Evolutionary conservation across 352 stramenopile genomes (phyloP).

Genomic region (Blastocystis sp.): DNA sequence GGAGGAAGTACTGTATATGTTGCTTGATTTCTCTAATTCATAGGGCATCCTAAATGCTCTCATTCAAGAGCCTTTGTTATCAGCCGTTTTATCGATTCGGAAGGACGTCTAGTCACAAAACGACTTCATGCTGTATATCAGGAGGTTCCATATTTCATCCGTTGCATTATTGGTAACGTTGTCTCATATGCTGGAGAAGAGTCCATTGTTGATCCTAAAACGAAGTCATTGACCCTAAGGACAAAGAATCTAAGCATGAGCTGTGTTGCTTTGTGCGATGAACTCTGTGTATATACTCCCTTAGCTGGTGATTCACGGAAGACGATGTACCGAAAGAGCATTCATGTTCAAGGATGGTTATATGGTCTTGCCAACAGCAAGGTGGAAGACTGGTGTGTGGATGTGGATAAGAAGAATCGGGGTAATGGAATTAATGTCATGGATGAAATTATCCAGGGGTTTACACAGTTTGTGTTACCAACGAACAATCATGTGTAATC

Average conservation of each 20-base stretch:
- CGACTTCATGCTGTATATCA: conserved; percentile 53
- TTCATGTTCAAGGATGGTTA: conserved; percentile 35
- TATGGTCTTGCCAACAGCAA: background rate
- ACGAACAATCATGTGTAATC: too few species aligned
- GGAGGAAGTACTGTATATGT: conserved; percentile 53
- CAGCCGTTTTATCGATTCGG: conserved; percentile 27
- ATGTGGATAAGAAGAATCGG: conserved; percentile 19
- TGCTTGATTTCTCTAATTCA: background rate
- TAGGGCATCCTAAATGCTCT: conserved; percentile 57
- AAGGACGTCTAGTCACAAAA: conserved; percentile 57
- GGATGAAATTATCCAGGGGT: conserved; percentile 45
- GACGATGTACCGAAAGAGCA: conserved; percentile 8
- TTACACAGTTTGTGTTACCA: conserved; percentile 15
- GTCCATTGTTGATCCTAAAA: conserved; percentile 61
- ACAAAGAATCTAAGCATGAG: conserved; percentile 50
- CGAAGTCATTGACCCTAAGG: conserved; percentile 39
- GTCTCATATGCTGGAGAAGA: conserved; percentile 58
- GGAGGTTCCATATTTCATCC: conserved; percentile 43
- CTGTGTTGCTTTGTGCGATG: background rate
- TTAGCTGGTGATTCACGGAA: background rate
- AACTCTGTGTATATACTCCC: conserved; percentile 31
- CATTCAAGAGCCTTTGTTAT: conserved; percentile 43
- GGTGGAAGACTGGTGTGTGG: conserved; percentile 52
- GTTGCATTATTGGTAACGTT: conserved; percentile 35
- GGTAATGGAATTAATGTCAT: conserved; percentile 54